Percentiles rank a stretch among this genome's conserved stretches.
Evolutionary conservation across 148 eudicot genomes (phyloP).

Genomic region (Rhododendron ovatum): DNA sequence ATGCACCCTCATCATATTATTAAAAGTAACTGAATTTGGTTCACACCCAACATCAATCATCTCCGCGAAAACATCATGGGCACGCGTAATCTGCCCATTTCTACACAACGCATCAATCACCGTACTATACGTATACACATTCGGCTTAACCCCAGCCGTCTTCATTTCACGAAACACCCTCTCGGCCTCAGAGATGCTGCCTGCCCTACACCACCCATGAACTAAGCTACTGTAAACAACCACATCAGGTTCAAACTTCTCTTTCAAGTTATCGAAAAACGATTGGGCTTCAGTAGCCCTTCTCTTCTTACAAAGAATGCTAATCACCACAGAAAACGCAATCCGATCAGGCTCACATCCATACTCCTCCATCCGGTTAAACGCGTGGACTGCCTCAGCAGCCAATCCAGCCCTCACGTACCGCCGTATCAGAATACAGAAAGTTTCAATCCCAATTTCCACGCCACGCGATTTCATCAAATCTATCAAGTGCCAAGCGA

Average conservation of each 20-base stretch:
- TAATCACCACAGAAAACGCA: conserved; percentile 48
- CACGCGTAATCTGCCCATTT: conserved; percentile 69
- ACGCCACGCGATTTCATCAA: conserved; percentile 44
- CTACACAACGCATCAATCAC: conserved; percentile 89
- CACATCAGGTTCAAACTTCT: conserved; percentile 60
- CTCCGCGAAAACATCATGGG: conserved; percentile 86
- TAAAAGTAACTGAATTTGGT: conserved; percentile 76
- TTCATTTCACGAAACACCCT: conserved; percentile 82
- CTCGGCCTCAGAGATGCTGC: conserved; percentile 68
- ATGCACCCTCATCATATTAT: conserved; percentile 84
- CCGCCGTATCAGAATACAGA: conserved; percentile 49
- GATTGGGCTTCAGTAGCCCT: conserved; percentile 69
- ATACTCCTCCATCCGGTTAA: conserved; percentile 89
- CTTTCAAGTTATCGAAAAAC: conserved; percentile 66
- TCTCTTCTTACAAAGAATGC: conserved; percentile 62
- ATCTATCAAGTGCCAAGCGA: conserved; percentile 74
- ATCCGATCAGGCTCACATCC: conserved; percentile 51
- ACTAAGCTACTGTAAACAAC: conserved; percentile 68
- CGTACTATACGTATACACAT: conserved; percentile 67
- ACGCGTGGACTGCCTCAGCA: conserved; percentile 60
- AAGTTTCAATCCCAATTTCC: conserved; percentile 37
- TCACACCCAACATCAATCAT: conserved; percentile 71
- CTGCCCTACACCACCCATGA: conserved; percentile 81
- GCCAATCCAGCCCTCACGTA: conserved; percentile 74
- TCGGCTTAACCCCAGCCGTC: conserved; percentile 57